phyloP scores from a whole-genome alignment of 225 moss, liverwort and hornwort species.

The Anthoceros angustus region DNA sequence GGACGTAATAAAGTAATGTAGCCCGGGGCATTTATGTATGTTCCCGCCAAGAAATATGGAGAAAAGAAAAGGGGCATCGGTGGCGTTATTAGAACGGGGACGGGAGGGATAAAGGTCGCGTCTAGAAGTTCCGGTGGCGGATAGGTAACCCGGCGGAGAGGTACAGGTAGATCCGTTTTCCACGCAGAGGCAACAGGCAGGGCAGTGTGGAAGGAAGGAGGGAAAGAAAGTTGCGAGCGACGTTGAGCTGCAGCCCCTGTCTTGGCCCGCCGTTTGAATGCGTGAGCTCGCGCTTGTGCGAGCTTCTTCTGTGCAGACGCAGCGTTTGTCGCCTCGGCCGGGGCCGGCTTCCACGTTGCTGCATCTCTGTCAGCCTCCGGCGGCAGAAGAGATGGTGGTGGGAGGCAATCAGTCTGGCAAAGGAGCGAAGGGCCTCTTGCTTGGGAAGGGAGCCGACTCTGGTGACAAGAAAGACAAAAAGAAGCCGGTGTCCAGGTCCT shows the following conservation, averaged over 20 bases:
- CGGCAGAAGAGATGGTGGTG: conserved; percentile 30
- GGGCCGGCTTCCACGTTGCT: background rate
- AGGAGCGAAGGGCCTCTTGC: conserved; percentile 37
- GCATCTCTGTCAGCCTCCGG: background rate
- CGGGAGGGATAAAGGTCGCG: too few relatives aligned
- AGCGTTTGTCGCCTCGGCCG: background rate
- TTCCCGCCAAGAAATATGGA: too few relatives aligned
- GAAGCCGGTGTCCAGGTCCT: conserved; percentile 86
- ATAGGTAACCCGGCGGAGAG: background rate
- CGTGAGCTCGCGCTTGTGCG: background rate
- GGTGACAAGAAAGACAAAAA: conserved; percentile 94
- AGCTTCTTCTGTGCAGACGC: background rate
- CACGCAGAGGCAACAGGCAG: background rate
- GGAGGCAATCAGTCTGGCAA: conserved; percentile 47
- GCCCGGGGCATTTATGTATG: too few relatives aligned
- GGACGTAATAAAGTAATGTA: too few relatives aligned
- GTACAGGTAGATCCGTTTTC: conserved; percentile 1
- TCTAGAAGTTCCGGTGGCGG: too few relatives aligned
- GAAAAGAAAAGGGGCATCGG: too few relatives aligned
- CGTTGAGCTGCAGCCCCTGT: background rate
- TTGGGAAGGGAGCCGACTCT: conserved; percentile 37
- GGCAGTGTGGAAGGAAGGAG: background rate
- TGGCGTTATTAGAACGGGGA: too few relatives aligned
- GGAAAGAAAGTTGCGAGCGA: background rate
- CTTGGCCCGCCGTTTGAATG: conserved; percentile 5